Conservation (phyloP, 2,329 filamentous ascomycete species). For the Colletotrichum siamense region DNA sequence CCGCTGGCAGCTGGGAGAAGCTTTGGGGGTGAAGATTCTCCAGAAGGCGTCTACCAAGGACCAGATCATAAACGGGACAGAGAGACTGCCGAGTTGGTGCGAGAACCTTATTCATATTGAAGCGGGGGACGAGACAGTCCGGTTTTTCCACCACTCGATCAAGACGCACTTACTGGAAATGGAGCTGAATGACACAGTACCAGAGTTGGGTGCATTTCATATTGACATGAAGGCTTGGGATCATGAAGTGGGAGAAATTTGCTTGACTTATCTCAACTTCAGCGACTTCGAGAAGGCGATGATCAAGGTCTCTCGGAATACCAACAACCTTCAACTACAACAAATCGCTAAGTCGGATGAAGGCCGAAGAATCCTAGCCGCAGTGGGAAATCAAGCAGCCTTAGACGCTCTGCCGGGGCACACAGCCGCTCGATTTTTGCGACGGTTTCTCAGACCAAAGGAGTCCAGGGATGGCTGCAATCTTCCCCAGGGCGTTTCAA, state of each 20-base stretch:
- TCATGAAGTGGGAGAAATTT: fast-evolving
- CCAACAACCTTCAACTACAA: fast-evolving
- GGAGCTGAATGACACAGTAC: fast-evolving
- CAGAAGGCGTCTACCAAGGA: fast-evolving
- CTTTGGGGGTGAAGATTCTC: background rate
- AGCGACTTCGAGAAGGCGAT: fast-evolving
- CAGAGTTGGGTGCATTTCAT: fast-evolving
- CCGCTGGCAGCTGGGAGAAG: fast-evolving
- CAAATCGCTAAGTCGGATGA: fast-evolving
- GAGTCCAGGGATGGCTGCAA: too few species aligned
- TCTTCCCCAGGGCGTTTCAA: too few species aligned
- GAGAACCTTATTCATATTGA: fast-evolving
- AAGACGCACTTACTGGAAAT: fast-evolving
- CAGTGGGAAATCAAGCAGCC: fast-evolving
- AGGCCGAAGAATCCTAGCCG: fast-evolving
- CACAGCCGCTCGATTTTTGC: background rate
- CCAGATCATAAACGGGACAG: fast-evolving
- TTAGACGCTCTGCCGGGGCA: too few species aligned
- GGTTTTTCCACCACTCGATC: background rate
- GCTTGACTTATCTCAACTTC: background rate
- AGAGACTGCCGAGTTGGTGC: fast-evolving
- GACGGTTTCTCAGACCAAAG: fast-evolving
- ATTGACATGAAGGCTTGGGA: fast-evolving
- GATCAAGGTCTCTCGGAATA: fast-evolving
- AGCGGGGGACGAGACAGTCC: fast-evolving